Evolutionary conservation across 805 yeast species (phyloP).

Genomic region (Yamadazyma akitaensis): DNA sequence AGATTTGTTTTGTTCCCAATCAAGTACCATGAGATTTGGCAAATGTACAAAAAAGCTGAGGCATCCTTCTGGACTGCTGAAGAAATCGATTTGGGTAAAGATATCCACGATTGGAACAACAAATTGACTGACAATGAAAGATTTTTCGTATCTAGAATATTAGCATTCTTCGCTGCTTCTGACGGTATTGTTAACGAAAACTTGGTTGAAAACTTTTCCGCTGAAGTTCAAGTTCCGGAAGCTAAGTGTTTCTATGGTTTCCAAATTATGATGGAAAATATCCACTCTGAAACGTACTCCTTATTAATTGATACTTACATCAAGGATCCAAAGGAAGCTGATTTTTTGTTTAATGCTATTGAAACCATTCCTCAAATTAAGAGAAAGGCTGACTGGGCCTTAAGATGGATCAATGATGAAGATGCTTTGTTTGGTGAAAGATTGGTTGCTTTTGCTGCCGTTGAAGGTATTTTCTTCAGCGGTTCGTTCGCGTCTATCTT

Average conservation of each 20-base stretch:
- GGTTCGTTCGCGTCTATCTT: conserved; percentile 98
- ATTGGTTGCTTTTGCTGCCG: conserved; percentile 97
- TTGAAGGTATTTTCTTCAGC: conserved; percentile 97
- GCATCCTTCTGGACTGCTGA: conserved; percentile 99
- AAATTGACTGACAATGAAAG: conserved; percentile 87
- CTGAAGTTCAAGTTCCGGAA: conserved; percentile 96
- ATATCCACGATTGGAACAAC: conserved; percentile 88
- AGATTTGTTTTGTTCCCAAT: conserved; percentile 95
- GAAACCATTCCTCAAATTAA: conserved; percentile 94
- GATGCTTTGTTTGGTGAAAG: conserved; percentile 93
- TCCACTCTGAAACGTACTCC: conserved; percentile 96
- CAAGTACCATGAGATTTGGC: conserved; percentile 97
- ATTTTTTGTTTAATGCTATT: conserved; percentile 88
- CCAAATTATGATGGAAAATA: conserved; percentile 99
- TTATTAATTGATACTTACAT: conserved; percentile 91
- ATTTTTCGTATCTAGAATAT: conserved; percentile 84
- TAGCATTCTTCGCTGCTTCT: conserved; percentile 97
- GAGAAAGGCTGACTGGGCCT: conserved; percentile 98
- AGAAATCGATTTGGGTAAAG: conserved; percentile 95
- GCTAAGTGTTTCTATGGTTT: conserved; percentile 98
- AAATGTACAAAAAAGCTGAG: conserved; percentile 97
- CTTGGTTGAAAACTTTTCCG: conserved; percentile 94
- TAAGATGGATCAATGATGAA: conserved; percentile 91
- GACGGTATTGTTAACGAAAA: conserved; percentile 98
- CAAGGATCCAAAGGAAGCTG: conserved; percentile 92